phyloP scores from a whole-genome alignment of 2,329 filamentous ascomycete species.

The Fusarium nanum region DNA sequence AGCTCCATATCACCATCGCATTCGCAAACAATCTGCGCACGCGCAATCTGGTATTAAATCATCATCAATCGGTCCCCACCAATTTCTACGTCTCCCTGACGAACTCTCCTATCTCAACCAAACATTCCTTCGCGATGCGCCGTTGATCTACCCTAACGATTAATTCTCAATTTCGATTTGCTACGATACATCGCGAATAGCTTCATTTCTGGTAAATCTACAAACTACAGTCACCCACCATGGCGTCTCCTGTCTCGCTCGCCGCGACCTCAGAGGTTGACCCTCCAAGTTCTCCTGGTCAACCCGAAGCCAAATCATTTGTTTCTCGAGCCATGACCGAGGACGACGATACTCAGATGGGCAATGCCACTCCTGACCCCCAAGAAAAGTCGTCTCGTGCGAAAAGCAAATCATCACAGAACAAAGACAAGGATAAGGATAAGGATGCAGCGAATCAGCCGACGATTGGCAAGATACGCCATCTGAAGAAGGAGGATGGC shows the following conservation, averaged over 20 bases:
- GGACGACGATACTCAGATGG: slow-evolving; percentile 60
- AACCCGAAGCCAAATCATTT: slow-evolving; percentile 59
- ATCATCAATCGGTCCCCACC: slow-evolving; percentile 20
- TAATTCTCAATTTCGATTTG: slow-evolving; percentile 5
- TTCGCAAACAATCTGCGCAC: slow-evolving; percentile 27
- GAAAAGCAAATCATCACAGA: slow-evolving; percentile 51
- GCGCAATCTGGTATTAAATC: slow-evolving; percentile 27
- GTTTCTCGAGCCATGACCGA: slow-evolving; percentile 59
- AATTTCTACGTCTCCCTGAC: slow-evolving; percentile 28
- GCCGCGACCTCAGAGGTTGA: slow-evolving; percentile 60
- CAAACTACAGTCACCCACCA: slow-evolving; percentile 36
- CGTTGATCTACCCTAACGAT: slow-evolving; percentile 30
- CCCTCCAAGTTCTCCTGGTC: slow-evolving; percentile 59
- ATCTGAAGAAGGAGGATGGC: slow-evolving; percentile 89
- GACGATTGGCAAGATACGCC: slow-evolving; percentile 76
- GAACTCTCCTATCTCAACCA: slow-evolving; percentile 18
- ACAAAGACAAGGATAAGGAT: slow-evolving; percentile 36
- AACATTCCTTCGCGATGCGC: slow-evolving; percentile 38
- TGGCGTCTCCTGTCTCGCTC: slow-evolving; percentile 57
- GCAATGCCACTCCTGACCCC: slow-evolving; percentile 58
- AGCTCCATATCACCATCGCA: slow-evolving; percentile 31
- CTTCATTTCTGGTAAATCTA: slow-evolving; percentile 15
- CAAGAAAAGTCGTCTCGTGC: slow-evolving; percentile 54
- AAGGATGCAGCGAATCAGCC: slow-evolving; percentile 51
- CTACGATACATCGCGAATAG: slow-evolving; percentile 8